phyloP scores from a whole-genome alignment of 2,329 filamentous ascomycete species.

The Didymella arachidicola region DNA sequence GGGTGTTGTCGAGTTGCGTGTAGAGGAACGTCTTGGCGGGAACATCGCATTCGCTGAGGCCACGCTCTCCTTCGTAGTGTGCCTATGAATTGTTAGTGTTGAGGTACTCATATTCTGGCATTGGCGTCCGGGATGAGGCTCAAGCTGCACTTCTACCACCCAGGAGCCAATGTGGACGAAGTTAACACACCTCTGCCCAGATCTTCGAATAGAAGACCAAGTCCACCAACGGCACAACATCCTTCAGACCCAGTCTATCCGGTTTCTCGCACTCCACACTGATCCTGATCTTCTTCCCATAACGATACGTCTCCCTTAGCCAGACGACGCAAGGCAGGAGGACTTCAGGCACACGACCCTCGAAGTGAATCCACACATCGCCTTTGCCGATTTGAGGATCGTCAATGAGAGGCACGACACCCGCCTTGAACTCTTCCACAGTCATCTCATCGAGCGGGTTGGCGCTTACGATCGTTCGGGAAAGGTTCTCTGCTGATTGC shows the following conservation, averaged over 20 bases:
- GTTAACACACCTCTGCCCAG: constrained; percentile 65
- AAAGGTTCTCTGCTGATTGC: constrained; percentile 65
- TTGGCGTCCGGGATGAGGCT: background rate
- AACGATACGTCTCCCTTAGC: constrained; percentile 53
- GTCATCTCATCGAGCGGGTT: constrained; percentile 75
- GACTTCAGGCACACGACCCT: constrained; percentile 72
- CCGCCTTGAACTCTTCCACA: constrained; percentile 63
- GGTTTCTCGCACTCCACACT: constrained; percentile 80
- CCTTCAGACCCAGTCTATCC: constrained; percentile 64
- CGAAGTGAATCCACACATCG: constrained; percentile 73
- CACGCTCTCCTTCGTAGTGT: background rate
- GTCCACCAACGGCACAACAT: constrained; percentile 69
- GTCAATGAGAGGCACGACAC: constrained; percentile 52
- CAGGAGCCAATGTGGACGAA: background rate
- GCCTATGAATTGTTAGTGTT: constrained; percentile 2
- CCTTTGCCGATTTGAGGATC: background rate
- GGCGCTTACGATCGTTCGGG: constrained; percentile 74
- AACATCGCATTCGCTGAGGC: background rate
- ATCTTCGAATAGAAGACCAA: constrained; percentile 76
- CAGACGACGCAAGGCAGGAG: constrained; percentile 66
- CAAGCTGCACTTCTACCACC: background rate
- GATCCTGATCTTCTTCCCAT: constrained; percentile 57
- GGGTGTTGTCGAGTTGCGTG: constrained; percentile 28
- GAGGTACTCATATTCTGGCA: background rate
- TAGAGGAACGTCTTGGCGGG: constrained; percentile 46